Evolutionary conservation across 139 green algal species (phyloP), one percentile per base, ranked within the genome.

Genomic region (Micractinium conductrix): DNA sequence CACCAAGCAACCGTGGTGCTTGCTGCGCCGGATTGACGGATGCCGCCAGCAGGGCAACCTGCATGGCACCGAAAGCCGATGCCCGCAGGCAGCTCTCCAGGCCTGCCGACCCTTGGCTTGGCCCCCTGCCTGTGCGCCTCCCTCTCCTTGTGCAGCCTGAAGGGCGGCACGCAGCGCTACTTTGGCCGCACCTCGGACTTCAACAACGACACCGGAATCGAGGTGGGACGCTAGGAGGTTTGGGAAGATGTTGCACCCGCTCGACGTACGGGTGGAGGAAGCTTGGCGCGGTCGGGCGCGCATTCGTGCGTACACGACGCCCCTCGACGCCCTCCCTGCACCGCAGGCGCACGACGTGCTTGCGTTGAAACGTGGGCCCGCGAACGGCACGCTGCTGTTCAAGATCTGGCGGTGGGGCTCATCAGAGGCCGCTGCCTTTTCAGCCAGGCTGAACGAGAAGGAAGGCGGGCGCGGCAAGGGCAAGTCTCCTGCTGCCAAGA

Each of bases 271-370:
- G n/a, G n/a, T n/a, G n/a, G 30, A 6, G 2, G 28, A 12, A 2
- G 62, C 62, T 70, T 38, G 19, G 5, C 17, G 26, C 2, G 4
- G n/a, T 38, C 17, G 62, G 19, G 24, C 19, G 24, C 19, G 19
- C 10, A 30, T 19, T 21, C 53, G 26, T 16, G 53, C 53, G 2
- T 62, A 21, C 53, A 62, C 5, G 7, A 35, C 5, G 33, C 33
- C 33, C 24, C 33, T 43, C 33, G 6, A 7, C 30, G 8, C 8
- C 30, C 63, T 26, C 35, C 4, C 17, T 73, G 67, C 35, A 10
- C 28, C 28, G 76, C 76, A 71, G 58, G n/a, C 76, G 12, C 76
- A 82, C 40, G 76, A 82, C 16, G 76, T 82, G 76, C 58, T 82
- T 24, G 72, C 55, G 76, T 30, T 82, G 30, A 33, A 72, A 58